Conservation (phyloP, 176 grass and related monocot species). For the Carex scoparia region DNA sequence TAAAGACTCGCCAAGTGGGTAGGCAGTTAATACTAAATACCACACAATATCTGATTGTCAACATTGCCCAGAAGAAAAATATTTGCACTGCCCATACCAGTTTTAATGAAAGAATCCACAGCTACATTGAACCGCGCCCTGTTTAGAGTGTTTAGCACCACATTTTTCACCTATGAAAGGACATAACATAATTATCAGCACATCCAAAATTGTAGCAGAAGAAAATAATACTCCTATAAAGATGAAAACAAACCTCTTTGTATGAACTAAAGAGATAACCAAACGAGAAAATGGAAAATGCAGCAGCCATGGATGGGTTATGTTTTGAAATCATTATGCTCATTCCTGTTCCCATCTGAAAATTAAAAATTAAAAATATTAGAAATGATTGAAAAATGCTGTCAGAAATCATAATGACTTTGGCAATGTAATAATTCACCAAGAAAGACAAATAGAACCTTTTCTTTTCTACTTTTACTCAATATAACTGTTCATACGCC, state of each 20-base stretch:
- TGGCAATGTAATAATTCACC: not conserved
- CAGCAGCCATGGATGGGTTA: conserved; percentile 81
- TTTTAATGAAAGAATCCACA: conserved; percentile 98
- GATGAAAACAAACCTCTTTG: conserved; percentile 62
- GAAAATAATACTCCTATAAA: not conserved
- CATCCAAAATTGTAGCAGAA: not conserved
- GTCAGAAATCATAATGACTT: not conserved
- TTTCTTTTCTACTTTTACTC: not conserved
- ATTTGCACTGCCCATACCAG: conserved; percentile 44
- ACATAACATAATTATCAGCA: conserved; percentile 19
- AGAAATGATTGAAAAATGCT: not conserved
- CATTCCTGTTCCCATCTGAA: conserved; percentile 92
- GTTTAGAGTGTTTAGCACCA: conserved; percentile 96
- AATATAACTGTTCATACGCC: not conserved
- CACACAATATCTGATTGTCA: not conserved
- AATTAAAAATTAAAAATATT: not conserved
- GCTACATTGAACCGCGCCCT: conserved; percentile 92
- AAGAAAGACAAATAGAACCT: not conserved
- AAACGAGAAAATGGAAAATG: conserved; percentile 82
- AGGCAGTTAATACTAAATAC: conserved; percentile 1
- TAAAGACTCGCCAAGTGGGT: not conserved
- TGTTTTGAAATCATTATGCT: conserved; percentile 92
- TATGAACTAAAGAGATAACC: conserved; percentile 95
- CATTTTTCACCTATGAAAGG: conserved; percentile 79
- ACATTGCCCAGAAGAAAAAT: not conserved